These are phyloP conservation scores for Petunia axillaris DNA, from an alignment of 257 asterid genomes.

Conservation along the genomic window DNA sequence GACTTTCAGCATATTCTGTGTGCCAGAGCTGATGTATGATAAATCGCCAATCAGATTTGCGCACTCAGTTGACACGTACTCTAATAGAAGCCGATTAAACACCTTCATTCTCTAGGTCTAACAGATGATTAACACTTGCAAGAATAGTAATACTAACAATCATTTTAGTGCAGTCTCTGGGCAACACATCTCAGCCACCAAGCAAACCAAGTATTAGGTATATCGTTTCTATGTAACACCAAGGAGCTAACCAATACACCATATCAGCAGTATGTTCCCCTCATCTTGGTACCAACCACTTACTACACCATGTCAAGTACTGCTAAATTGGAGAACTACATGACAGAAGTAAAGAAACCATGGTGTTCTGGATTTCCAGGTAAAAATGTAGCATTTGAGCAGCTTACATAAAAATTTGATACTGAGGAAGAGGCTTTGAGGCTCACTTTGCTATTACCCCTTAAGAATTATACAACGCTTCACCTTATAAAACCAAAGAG, in stretches of 20 bases:
- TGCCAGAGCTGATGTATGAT: neutral
- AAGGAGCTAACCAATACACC: slow-evolving; percentile 2
- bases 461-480: neutral
- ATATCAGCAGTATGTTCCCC: slow-evolving; percentile 1
- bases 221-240: neutral
- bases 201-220: neutral
- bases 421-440: neutral
- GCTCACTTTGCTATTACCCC: neutral
- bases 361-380: neutral
- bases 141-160: neutral
- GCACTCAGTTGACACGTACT: neutral
- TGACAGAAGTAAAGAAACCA: neutral
- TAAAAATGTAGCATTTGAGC: neutral
- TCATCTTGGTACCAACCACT: slow-evolving; percentile 18
- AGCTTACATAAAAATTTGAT: neutral
- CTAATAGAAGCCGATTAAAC: neutral
- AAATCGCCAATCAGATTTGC: neutral
- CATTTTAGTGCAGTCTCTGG: neutral
- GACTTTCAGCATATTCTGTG: neutral
- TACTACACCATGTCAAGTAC: neutral
- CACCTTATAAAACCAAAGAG: too few species aligned
- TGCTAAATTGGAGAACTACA: neutral
- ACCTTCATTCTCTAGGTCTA: slow-evolving; percentile 1
- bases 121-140: neutral
- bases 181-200: neutral